A percentile compares a stretch with the other conserved stretches of the same genome.
Evolutionary conservation across 2,329 filamentous ascomycete species (phyloP).

Genomic region (Cyclaneusma minus): DNA sequence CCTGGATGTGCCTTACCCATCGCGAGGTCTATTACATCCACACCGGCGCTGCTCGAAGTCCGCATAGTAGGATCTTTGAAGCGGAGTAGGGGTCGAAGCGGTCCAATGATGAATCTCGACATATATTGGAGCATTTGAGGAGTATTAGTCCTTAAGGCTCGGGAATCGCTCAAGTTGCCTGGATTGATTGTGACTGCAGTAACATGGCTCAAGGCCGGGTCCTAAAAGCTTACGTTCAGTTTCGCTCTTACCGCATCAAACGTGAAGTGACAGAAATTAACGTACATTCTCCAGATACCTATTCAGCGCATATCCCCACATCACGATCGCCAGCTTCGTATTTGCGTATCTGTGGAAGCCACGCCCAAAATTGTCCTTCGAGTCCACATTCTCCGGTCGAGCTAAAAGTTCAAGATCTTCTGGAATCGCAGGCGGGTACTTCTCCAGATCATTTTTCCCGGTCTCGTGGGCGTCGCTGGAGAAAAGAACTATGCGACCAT

Average conservation of each 20-base stretch:
- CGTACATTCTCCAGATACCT: too few relatives aligned
- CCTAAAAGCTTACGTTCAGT: too few relatives aligned
- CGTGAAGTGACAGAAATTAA: too few relatives aligned
- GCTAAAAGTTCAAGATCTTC: slow-evolving; percentile 21
- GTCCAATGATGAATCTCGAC: slow-evolving; percentile 14
- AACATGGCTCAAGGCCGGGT: slow-evolving; percentile 14
- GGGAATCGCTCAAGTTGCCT: slow-evolving; percentile 21
- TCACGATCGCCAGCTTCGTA: slow-evolving; percentile 23
- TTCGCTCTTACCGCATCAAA: too few relatives aligned
- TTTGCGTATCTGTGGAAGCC: slow-evolving; percentile 28
- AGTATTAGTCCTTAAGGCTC: slow-evolving; percentile 20
- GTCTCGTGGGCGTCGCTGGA: slow-evolving; percentile 23
- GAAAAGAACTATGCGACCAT: slow-evolving; percentile 18
- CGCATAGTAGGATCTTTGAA: slow-evolving; percentile 17
- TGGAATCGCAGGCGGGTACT: slow-evolving; percentile 20
- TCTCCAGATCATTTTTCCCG: slow-evolving; percentile 23
- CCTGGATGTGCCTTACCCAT: slow-evolving; percentile 13
- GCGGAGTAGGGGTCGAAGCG: slow-evolving; percentile 15
- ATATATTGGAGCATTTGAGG: slow-evolving; percentile 13
- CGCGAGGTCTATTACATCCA: slow-evolving; percentile 16
- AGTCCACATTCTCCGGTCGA: slow-evolving; percentile 17
- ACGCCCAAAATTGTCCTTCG: slow-evolving; percentile 19
- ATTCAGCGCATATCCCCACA: slow-evolving; percentile 26
- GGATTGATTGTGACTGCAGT: slow-evolving; percentile 17
- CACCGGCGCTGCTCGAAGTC: slow-evolving; percentile 16